Conservation (phyloP, 108 stramenopile genomes). For the Craspedostauros australis region DNA sequence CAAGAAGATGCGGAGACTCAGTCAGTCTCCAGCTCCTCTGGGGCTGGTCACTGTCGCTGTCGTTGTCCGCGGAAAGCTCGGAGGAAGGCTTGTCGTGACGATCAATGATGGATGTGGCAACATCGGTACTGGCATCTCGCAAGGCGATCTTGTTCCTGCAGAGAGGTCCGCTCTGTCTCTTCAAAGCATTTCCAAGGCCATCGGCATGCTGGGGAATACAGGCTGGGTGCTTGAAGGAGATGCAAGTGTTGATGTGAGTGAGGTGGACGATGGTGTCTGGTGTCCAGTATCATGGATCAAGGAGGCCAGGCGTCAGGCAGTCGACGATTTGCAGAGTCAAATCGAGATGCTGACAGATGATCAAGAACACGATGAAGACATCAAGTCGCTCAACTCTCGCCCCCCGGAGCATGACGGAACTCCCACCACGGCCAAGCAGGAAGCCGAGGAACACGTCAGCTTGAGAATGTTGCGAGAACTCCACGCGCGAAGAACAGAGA, state of each 20-base stretch:
- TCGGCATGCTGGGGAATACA: slow-evolving; percentile 64
- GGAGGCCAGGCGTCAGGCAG: slow-evolving; percentile 45
- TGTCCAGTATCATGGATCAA: slow-evolving; percentile 59
- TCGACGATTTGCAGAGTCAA: slow-evolving; percentile 30
- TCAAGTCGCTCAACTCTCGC: too few species aligned
- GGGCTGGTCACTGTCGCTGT: slow-evolving; percentile 15
- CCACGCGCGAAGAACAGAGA: slow-evolving; percentile 6
- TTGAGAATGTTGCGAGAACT: neutral
- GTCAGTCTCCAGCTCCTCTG: slow-evolving; percentile 11
- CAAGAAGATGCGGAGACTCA: slow-evolving; percentile 45
- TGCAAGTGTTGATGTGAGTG: slow-evolving; percentile 31
- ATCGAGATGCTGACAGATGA: neutral
- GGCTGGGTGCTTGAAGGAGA: slow-evolving; percentile 24
- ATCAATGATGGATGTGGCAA: slow-evolving; percentile 28
- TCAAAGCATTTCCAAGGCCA: slow-evolving; percentile 44
- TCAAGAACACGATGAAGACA: neutral
- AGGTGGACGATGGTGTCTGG: slow-evolving; percentile 39
- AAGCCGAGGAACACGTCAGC: neutral
- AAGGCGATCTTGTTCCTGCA: slow-evolving; percentile 34
- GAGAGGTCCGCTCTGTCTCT: slow-evolving; percentile 23
- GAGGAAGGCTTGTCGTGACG: slow-evolving; percentile 28
- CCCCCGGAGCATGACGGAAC: too few species aligned
- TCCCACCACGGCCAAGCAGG: too few species aligned
- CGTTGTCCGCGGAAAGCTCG: slow-evolving; percentile 29
- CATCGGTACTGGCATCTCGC: slow-evolving; percentile 21